Base-by-base conservation (phyloP, 306 rosid species). In the Quercus berberidifolia region DNA sequence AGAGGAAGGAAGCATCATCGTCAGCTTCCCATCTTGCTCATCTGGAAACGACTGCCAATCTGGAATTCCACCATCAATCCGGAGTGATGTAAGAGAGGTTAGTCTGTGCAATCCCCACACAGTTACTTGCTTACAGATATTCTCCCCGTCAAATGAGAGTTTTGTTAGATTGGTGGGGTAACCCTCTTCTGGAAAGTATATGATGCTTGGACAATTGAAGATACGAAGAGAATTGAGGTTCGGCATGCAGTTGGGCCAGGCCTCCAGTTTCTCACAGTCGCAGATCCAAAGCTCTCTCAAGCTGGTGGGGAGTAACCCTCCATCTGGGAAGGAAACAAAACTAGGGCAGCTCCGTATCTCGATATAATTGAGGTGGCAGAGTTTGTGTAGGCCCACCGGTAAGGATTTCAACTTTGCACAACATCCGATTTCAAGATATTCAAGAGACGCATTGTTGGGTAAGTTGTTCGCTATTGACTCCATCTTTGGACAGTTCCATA, bases 51-150 rank as follows among this genome's bases (percentile, higher is more conserved):
- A 78, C 52, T 57, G 71, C 54, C 20, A 1, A 28, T 56, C 20
- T 43, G 11, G 15, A 64, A 43, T 74, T 78, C 35, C 62, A 19
- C 64, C 78, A 0, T 0, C 0, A 3, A 79, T 23, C 6, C 0
- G 0, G 33, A 78, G 60, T 1, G 38, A 1, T 35, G 14, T 62
- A 55, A 83, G 77, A 75, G 67, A 79, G 51, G 78, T n/a, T 21
- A 83, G 81, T 67, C 21, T 79, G 65, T 63, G 72, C 58, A 83
- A 70, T n/a, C 70, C 74, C 60, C 67, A 71, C 55, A 54, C 64
- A 74, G 76, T 19, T 15, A 78, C 30, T 10, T 56, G 33, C 76
- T 62, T 70, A 71, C 70, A 51, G 5, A 46, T 55, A 46, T 78
- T 78, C 8, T 52, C 49, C 5, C 55, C 13, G 1, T 0, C 0